Percentiles rank a stretch among this genome's conserved stretches.
These are phyloP conservation scores for Candolleomyces efflorescens DNA, from an alignment of 768 basidiomycete species.

Conservation along the genomic window DNA sequence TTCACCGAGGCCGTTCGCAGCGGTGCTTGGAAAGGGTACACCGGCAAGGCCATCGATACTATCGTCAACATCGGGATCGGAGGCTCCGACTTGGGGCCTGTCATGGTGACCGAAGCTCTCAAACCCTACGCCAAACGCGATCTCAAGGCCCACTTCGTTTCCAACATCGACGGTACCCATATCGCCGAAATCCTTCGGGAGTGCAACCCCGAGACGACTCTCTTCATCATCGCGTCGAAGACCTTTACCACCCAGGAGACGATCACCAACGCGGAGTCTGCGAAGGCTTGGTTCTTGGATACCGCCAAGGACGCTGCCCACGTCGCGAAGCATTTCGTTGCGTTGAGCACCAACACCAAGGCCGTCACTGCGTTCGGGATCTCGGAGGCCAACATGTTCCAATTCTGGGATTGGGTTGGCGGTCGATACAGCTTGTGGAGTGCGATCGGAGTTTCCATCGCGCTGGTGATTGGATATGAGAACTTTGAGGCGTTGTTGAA, in stretches of 20 bases:
- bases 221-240: constrained; percentile 99
- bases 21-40: constrained; percentile 95
- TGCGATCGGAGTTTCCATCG: constrained; percentile 94
- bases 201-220: constrained; percentile 86
- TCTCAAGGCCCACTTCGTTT: constrained; percentile 84
- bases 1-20: constrained; percentile 83
- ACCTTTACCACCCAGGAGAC: constrained; percentile 99
- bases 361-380: constrained; percentile 95
- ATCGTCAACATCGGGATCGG: constrained; percentile 99
- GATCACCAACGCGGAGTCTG: constrained; percentile 95
- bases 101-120: constrained; percentile 98
- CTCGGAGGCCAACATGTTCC: constrained; percentile 91
- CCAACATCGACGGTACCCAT: constrained; percentile 98
- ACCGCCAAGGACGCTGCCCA: constrained; percentile 82
- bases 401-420: constrained; percentile 99
- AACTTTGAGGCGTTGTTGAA: constrained; percentile 87
- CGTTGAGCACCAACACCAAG: constrained; percentile 93
- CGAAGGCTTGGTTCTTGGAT: constrained; percentile 90
- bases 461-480: constrained; percentile 88
- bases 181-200: constrained; percentile 79
- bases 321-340: constrained; percentile 98
- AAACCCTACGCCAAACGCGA: constrained; percentile 90
- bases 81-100: constrained; percentile 95
- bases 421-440: constrained; percentile 98
- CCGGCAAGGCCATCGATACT: constrained; percentile 89